Conservation (phyloP, 305 asterid genomes). For the Caryopteris hybrid region DNA sequence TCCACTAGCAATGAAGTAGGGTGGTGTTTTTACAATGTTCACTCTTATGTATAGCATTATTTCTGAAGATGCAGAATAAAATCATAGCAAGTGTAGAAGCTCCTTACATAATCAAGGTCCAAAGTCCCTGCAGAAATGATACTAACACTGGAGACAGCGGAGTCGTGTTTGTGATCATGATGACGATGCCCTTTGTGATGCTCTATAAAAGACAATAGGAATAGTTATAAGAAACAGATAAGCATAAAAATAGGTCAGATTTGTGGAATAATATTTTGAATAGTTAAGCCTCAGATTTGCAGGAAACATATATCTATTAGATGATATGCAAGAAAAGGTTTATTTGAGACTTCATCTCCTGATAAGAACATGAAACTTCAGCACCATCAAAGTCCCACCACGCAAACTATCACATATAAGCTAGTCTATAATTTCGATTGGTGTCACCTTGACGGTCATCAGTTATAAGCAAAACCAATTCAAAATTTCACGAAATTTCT, state of each 20-base stretch:
- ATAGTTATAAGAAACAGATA: not conserved
- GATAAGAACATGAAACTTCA: not conserved
- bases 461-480: not conserved
- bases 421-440: not conserved
- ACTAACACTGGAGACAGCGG: conserved; percentile 86
- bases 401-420: not conserved
- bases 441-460: not conserved
- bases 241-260: not conserved
- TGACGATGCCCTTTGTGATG: conserved; percentile 72
- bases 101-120: conserved; percentile 83
- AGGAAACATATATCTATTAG: no score
- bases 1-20: not conserved
- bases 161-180: conserved; percentile 73
- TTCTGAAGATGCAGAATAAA: not conserved
- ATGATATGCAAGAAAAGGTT: not conserved
- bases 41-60: not conserved
- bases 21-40: not conserved
- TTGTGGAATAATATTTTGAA: not conserved
- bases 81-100: not conserved
- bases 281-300: no score
- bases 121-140: conserved; percentile 82
- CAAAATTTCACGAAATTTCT: not conserved
- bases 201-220: conserved; percentile 25
- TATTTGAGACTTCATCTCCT: not conserved
- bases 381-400: not conserved